Conservation (phyloP, 2,329 filamentous ascomycete genomes). For the Penicillium palitans region DNA sequence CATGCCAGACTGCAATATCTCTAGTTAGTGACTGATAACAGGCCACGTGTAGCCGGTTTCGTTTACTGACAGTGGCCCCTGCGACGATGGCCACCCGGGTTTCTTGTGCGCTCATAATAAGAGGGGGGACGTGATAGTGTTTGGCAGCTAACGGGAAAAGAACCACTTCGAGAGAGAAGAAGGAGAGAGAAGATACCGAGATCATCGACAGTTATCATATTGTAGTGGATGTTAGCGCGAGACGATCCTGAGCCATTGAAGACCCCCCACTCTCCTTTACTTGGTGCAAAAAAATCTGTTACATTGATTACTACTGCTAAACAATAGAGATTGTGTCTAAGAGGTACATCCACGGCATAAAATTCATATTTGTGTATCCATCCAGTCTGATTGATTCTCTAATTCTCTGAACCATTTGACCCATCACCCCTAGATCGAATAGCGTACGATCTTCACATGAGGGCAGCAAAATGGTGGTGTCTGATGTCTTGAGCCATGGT, state of each 20-base stretch:
- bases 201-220: background rate
- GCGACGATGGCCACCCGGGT: slow-evolving; percentile 43
- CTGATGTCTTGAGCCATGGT: background rate
- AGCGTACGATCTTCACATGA: background rate
- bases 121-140: background rate
- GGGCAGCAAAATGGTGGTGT: background rate
- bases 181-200: no score
- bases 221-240: background rate
- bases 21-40: slow-evolving; percentile 1
- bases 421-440: background rate
- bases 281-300: background rate
- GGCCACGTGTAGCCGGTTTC: background rate
- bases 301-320: background rate
- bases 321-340: background rate
- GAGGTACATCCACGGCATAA: background rate
- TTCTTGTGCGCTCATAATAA: slow-evolving; percentile 18
- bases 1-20: slow-evolving; percentile 47
- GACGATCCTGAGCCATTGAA: background rate
- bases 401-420: background rate
- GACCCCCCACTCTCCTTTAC: background rate
- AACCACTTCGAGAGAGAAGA: no score
- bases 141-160: background rate
- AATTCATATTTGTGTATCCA: background rate
- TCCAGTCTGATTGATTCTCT: background rate
- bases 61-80: slow-evolving; percentile 42